These are phyloP conservation scores for Saussurea involucrata DNA, from an alignment of 129 eudicot species.

Conservation along the genomic window DNA sequence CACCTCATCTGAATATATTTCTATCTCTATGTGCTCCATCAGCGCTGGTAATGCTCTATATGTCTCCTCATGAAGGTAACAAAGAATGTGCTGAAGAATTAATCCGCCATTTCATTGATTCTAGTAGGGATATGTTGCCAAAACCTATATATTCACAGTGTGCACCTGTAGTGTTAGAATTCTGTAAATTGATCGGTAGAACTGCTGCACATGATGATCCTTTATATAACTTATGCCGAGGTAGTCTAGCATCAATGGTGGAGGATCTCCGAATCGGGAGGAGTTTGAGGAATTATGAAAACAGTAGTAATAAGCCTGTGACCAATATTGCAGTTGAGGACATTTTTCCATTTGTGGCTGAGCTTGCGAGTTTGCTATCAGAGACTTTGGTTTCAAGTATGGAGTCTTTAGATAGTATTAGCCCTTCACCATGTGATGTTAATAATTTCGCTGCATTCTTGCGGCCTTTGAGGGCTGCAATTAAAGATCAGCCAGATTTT, in stretches of 20 bases:
- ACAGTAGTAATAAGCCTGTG: conserved; percentile 1
- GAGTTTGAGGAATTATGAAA: conserved; percentile 5
- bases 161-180: conserved; percentile 61
- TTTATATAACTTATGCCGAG: conserved; percentile 52
- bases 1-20: conserved; percentile 52
- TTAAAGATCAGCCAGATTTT: conserved; percentile 11
- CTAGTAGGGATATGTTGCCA: conserved; percentile 20
- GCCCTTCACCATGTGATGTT: conserved; percentile 43
- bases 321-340: conserved; percentile 38
- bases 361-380: conserved; percentile 43
- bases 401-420: conserved; percentile 8
- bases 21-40: conserved; percentile 45
- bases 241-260: conserved; percentile 56
- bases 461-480: conserved; percentile 34
- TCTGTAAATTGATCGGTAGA: conserved; percentile 61
- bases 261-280: conserved; percentile 34
- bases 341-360: conserved; percentile 48
- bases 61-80: conserved; percentile 38
- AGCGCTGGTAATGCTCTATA: conserved; percentile 64
- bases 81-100: conserved; percentile 43
- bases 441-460: conserved; percentile 54
- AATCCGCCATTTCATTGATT: conserved; percentile 39
- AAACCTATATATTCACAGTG: conserved; percentile 29
- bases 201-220: conserved; percentile 35
- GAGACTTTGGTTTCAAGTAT: conserved; percentile 28